Conservation (phyloP, 176 grass and related monocot genomes). For the Bothriochloa decipiens region DNA sequence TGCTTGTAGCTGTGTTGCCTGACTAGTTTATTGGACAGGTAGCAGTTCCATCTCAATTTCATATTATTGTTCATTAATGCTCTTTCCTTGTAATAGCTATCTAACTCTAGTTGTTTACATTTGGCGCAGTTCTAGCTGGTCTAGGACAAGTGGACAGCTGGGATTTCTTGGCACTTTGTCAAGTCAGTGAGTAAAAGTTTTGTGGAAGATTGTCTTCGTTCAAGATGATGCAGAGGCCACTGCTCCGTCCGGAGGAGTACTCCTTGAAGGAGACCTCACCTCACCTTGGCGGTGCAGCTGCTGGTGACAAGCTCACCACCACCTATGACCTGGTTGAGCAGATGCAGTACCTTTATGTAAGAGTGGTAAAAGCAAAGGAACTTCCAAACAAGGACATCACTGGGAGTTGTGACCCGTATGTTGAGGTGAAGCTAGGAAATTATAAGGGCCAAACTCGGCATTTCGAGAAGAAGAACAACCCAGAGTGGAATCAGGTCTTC, state of each 20-base stretch:
- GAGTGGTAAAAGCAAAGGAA: constrained; percentile 70
- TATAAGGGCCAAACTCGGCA: constrained; percentile 62
- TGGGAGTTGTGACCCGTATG: constrained; percentile 68
- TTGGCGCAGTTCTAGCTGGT: constrained; percentile 18
- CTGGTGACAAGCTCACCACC: constrained; percentile 68
- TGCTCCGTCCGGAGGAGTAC: constrained; percentile 59
- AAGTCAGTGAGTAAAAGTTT: not conserved
- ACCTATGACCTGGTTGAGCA: constrained; percentile 80
- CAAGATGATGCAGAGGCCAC: constrained; percentile 74
- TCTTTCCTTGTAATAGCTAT: not conserved
- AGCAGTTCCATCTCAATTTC: not conserved
- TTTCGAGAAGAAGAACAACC: constrained; percentile 69
- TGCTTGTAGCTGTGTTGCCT: constrained; percentile 8
- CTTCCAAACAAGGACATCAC: constrained; percentile 66
- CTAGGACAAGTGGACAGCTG: not conserved
- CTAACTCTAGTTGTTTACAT: not conserved
- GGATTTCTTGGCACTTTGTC: not conserved
- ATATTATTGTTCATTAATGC: not conserved
- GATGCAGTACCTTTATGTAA: constrained; percentile 80
- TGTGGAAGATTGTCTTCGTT: constrained; percentile 21
- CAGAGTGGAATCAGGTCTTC: constrained; percentile 82
- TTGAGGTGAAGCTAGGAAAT: constrained; percentile 73
- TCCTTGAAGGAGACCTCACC: constrained; percentile 77
- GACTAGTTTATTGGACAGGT: constrained; percentile 39
- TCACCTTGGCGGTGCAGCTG: constrained; percentile 60